Evolutionary conservation across 2,329 filamentous ascomycete genomes (phyloP).

Genomic region (Sclerotinia nivalis): DNA sequence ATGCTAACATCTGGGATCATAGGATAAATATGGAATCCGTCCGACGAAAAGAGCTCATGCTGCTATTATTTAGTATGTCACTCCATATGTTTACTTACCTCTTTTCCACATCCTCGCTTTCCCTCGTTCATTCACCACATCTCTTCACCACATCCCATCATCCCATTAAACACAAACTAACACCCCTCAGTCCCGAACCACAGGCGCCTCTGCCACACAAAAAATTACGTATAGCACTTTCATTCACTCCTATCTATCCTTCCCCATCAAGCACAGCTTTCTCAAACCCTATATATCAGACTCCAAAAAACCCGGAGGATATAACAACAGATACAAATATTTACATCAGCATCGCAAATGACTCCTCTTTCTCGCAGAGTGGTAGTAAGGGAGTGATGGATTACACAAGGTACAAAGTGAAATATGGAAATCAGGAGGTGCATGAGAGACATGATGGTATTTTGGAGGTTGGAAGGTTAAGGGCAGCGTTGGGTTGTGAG

Average conservation of each 20-base stretch:
- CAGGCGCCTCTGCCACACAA: not conserved
- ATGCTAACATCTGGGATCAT: not conserved
- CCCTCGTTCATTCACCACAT: not conserved
- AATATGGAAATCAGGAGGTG: not conserved
- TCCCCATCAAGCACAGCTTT: not conserved
- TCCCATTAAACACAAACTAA: not conserved
- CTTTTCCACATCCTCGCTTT: too few species aligned
- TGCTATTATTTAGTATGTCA: not conserved
- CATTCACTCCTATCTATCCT: not conserved
- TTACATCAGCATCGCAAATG: not conserved
- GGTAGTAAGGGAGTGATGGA: not conserved
- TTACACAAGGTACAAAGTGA: not conserved
- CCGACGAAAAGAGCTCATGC: not conserved
- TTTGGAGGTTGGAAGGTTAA: not conserved
- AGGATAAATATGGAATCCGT: not conserved
- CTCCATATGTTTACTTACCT: too few species aligned
- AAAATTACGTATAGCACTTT: slow-evolving; percentile 1
- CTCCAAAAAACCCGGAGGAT: not conserved
- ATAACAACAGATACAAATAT: not conserved
- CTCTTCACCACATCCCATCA: too few species aligned
- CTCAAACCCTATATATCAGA: not conserved
- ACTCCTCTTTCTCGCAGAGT: not conserved
- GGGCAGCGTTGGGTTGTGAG: not conserved
- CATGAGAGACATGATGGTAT: slow-evolving; percentile 2
- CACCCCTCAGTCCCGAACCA: not conserved